Evolutionary conservation across 805 yeast genomes (phyloP).

Genomic region (Hanseniaspora thailandica): DNA sequence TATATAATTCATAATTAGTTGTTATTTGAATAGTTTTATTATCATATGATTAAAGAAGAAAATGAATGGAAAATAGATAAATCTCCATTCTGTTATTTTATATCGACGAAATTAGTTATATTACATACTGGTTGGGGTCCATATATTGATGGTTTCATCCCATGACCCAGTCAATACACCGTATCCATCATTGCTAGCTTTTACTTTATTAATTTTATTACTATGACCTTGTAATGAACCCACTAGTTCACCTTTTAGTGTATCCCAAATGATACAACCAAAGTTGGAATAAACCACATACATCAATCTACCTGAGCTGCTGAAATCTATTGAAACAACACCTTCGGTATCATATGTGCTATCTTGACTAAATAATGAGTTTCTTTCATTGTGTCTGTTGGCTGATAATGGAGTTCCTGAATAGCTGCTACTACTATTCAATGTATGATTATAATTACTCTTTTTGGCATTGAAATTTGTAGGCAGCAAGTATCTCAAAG

Average conservation of each 20-base stretch:
- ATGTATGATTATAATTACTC: neutral
- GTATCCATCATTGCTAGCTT: slow-evolving; percentile 59
- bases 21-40: neutral
- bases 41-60: neutral
- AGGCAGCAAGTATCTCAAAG: slow-evolving; percentile 17
- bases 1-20: neutral
- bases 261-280: slow-evolving; percentile 70
- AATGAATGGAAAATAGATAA: neutral
- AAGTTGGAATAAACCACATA: slow-evolving; percentile 66
- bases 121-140: slow-evolving; percentile 36
- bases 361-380: slow-evolving; percentile 20
- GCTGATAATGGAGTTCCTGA: slow-evolving; percentile 14
- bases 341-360: slow-evolving; percentile 47
- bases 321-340: slow-evolving; percentile 58
- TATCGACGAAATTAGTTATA: neutral
- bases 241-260: slow-evolving; percentile 49
- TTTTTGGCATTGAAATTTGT: neutral
- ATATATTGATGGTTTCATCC: slow-evolving; percentile 61
- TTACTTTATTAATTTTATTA: slow-evolving; percentile 50
- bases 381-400: slow-evolving; percentile 6
- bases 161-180: slow-evolving; percentile 72
- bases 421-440: slow-evolving; percentile 4
- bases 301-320: slow-evolving; percentile 61
- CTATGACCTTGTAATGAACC: slow-evolving; percentile 57
- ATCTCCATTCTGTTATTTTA: neutral